A percentile compares a stretch with the other conserved stretches of the same genome.
These are phyloP conservation scores for Paraphaeosphaeria minitans DNA, from an alignment of 2,329 filamentous ascomycete genomes.

Conservation along the genomic window DNA sequence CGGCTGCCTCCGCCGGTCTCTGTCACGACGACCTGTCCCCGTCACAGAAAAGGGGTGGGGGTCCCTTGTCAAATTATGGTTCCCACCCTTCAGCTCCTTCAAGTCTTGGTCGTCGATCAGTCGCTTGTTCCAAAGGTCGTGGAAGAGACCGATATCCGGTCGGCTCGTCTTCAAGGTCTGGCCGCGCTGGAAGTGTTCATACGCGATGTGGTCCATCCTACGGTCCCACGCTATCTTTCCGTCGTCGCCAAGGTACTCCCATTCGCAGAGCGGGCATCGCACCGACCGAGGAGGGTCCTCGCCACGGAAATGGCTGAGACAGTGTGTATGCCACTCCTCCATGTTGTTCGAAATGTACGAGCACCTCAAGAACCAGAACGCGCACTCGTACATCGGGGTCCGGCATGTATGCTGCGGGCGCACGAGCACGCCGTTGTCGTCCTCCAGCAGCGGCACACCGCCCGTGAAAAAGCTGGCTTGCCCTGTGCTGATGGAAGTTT, in stretches of 20 bases:
- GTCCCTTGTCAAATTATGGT: conserved; percentile 23
- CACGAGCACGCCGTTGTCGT: conserved; percentile 31
- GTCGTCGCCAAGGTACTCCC: conserved; percentile 19
- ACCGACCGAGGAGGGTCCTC: conserved; percentile 30
- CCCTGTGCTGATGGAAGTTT: conserved; percentile 31
- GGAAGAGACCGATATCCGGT: conserved; percentile 32
- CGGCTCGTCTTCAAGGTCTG: conserved; percentile 26
- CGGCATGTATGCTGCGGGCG: conserved; percentile 18
- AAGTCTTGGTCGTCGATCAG: conserved; percentile 34
- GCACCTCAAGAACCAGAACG: conserved; percentile 36
- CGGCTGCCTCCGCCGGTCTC: conserved; percentile 14
- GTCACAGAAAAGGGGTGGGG: conserved; percentile 22
- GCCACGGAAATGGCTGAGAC: conserved; percentile 29
- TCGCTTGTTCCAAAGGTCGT: conserved; percentile 33
- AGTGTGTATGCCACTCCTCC: conserved; percentile 34
- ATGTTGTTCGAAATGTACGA: conserved; percentile 23
- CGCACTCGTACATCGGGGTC: conserved; percentile 29
- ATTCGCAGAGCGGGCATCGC: conserved; percentile 34
- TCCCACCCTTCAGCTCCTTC: conserved; percentile 34
- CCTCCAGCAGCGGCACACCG: conserved; percentile 29
- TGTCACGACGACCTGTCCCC: conserved; percentile 13
- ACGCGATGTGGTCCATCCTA: conserved; percentile 33
- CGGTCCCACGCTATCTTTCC: conserved; percentile 25
- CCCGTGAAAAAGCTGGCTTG: conserved; percentile 26
- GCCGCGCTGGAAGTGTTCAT: conserved; percentile 23